Evolutionary conservation across 2,329 filamentous ascomycete genomes (phyloP), one percentile per base, ranked within the genome.

Genomic region (Drechmeria coniospora): DNA sequence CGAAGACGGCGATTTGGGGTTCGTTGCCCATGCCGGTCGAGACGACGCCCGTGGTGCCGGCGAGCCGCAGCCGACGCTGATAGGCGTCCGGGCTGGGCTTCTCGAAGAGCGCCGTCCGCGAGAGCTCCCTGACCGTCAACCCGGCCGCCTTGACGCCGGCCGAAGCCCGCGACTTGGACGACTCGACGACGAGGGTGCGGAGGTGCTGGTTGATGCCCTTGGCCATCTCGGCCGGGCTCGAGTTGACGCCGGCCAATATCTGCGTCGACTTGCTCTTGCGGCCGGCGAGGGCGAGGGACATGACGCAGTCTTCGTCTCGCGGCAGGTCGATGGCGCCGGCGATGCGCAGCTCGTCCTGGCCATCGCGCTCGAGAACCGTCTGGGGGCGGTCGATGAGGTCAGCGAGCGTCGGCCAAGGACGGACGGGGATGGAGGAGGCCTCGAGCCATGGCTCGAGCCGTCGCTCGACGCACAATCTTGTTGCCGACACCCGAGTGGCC

Each of bases 261-360:
- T 62, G 49, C 15, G 67, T 69, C 26, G 45, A 61, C 42, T 64
- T 74, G 27, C 58, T 60, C 53, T 59, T 68, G 52, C 44, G 65
- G 46, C 57, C 66, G 38, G 82, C 74, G 28, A 78, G 70, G 23
- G 74, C 82, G 27, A 94, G 63, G 30, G 79, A 86, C 38, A 79
- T 83, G 32, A 92, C 81, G 31, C 79, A 92, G 54, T 95, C 87
- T 57, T 94, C 86, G 46, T 86, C 73, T 41, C 73, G 68, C 35
- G 79, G 79, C 26, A 93, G 71, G 33, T 83, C 74, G 44, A 87
- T 63, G 40, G 92, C 80, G 37, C 74, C 70, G 14, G 66, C 59
- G 39, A 77, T 59, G 36, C 73, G 65, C 27, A 82, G 57, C 26
- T 74, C 68, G 31, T 70, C 61, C 21, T 68, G 73, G 42, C 59